Percentiles rank a stretch among this genome's conserved stretches.
Conservation (phyloP, 306 rosid genomes). For the Rosa multiflora region DNA sequence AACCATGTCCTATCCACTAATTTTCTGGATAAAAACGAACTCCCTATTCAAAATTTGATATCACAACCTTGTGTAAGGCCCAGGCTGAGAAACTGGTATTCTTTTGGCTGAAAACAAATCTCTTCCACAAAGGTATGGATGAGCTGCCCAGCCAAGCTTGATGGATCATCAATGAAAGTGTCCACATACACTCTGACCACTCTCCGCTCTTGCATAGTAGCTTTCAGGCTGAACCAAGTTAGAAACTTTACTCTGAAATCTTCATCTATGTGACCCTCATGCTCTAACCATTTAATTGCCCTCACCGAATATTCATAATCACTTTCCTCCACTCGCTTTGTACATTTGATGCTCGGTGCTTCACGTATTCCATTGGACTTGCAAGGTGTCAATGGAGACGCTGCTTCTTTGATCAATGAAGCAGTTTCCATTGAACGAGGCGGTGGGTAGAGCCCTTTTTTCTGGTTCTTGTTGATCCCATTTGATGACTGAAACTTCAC, state of each 20-base stretch:
- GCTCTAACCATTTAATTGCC: conserved; percentile 74
- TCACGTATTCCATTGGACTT: conserved; percentile 45
- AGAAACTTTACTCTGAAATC: conserved; percentile 82
- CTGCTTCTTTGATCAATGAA: conserved; percentile 22
- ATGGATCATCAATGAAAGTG: conserved; percentile 74
- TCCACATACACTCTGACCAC: conserved; percentile 82
- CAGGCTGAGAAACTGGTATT: conserved; percentile 21
- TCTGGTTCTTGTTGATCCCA: conserved; percentile 38
- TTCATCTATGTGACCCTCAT: conserved; percentile 61
- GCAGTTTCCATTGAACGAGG: conserved; percentile 34
- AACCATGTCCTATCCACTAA: conserved; percentile 14
- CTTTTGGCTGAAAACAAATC: conserved; percentile 56
- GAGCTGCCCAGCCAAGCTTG: conserved; percentile 87
- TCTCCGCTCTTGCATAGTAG: conserved; percentile 69
- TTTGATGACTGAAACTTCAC: conserved; percentile 27
- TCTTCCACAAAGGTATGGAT: conserved; percentile 70
- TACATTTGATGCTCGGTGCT: conserved; percentile 30
- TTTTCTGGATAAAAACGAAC: not conserved
- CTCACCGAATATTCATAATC: conserved; percentile 78
- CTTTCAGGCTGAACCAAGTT: conserved; percentile 95
- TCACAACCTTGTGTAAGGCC: conserved; percentile 39
- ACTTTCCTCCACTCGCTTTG: conserved; percentile 51
- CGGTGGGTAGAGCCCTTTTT: conserved; percentile 41
- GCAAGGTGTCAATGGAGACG: conserved; percentile 69
- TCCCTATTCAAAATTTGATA: conserved; percentile 28